Base-by-base conservation (phyloP, 108 stramenopile genomes). In the Asterionellopsis glacialis region DNA sequence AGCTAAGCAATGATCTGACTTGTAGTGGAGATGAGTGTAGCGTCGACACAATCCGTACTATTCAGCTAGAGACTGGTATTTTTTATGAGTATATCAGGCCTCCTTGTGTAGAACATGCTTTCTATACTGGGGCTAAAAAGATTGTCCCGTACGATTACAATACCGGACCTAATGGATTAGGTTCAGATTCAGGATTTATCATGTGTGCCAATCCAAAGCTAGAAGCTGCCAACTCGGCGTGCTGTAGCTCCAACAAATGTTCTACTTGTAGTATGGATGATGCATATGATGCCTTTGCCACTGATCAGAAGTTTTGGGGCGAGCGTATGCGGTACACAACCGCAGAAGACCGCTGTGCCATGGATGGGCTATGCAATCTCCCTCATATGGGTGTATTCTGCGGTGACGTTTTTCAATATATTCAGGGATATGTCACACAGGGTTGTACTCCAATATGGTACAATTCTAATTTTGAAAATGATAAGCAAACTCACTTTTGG, bases 61-160 rank as follows among this genome's bases (percentile, higher is more conserved):
- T 81, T 9, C 12, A 71, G 43, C 27, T 81, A 15, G 61, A 51
- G 0, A 52, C 16, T 11, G 61, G 52, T 13, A 51, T 81, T 7
- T 76, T 52, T 63, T 87, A 81, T 57, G 80, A 87, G 65, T 83
- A 76, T 51, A 41, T 72, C 38, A 73, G 65, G 11, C 67, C 55
- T 24, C 64, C 79, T 7, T 87, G 82, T 56, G 78, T 79, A 9
- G 62, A 83, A 11, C 76, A 73, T 41, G 76, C 74, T 15, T 84
- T 84, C 66, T 77, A 65, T 59, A 18, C 63, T 19, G 47, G 68
- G 27, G 69, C 59, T 12, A 72, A 68, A 49, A 59, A 72, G 45
- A 68, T 79, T 23, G 61, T 62, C 15, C 44, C 40, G 15, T 45
- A 45, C 40, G 51, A 63, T n/a, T 64, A 69, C 11, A 51, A 59